Evolutionary conservation across 495 filamentous ascomycete genomes (phyloP).

Genomic region (Lasiosphaeria miniovina): DNA sequence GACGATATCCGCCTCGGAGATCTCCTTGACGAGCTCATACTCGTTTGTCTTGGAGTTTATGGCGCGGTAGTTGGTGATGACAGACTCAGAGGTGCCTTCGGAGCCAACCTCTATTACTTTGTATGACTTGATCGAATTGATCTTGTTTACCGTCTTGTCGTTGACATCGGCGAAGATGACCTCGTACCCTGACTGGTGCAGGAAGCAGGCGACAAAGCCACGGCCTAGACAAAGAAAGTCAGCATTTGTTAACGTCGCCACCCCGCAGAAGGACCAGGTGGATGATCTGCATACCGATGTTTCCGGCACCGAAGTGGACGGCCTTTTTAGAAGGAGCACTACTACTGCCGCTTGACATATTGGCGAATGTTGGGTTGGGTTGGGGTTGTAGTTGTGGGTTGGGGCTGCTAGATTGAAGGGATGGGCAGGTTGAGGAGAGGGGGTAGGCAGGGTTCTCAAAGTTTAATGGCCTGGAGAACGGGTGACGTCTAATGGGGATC

Average conservation of each 20-base stretch:
- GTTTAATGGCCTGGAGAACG: not conserved
- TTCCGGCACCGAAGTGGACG: constrained; percentile 91
- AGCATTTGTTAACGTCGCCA: constrained; percentile 9
- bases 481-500: constrained; percentile 3
- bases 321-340: constrained; percentile 60
- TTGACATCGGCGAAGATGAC: constrained; percentile 95
- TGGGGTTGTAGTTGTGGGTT: not conserved
- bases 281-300: constrained; percentile 57
- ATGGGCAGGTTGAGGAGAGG: not conserved
- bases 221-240: constrained; percentile 36
- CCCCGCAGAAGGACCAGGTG: not conserved
- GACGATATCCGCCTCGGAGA: constrained; percentile 80
- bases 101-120: constrained; percentile 88
- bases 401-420: not conserved
- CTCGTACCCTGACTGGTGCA: constrained; percentile 83
- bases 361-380: constrained; percentile 7
- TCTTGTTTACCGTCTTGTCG: constrained; percentile 67
- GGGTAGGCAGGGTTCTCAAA: too few species aligned
- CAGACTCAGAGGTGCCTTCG: constrained; percentile 75
- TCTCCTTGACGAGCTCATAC: constrained; percentile 74
- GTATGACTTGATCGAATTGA: constrained; percentile 75
- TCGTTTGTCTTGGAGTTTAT: constrained; percentile 89
- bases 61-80: constrained; percentile 89
- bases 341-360: constrained; percentile 13
- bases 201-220: constrained; percentile 61